These are phyloP conservation scores for Alnus rubra DNA, from an alignment of 306 rosid species.

Conservation along the genomic window DNA sequence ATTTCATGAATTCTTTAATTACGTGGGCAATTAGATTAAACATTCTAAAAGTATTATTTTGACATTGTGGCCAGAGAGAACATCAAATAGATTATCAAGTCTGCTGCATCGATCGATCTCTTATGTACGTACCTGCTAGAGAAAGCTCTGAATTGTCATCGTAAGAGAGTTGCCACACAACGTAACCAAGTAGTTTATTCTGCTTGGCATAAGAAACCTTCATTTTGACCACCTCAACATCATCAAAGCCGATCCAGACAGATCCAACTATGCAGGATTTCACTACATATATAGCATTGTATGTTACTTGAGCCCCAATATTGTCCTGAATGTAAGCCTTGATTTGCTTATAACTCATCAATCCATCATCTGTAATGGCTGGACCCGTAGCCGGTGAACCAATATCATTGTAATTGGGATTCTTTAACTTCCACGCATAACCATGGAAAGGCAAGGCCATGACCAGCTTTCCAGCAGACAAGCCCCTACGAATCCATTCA, in stretches of 20 bases:
- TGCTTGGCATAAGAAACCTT: conserved; percentile 45
- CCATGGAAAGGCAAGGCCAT: conserved; percentile 41
- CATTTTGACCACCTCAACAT: conserved; percentile 32
- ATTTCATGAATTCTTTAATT: neutral
- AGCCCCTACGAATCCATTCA: conserved; percentile 28
- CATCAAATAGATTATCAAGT: neutral
- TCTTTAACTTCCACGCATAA: conserved; percentile 31
- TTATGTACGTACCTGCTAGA: conserved; percentile 26
- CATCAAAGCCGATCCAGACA: conserved; percentile 48
- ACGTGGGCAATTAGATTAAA: too few relatives aligned
- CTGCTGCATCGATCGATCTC: neutral
- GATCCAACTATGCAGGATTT: conserved; percentile 37
- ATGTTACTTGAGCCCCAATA: conserved; percentile 1
- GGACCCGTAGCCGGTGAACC: conserved; percentile 39
- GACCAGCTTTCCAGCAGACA: conserved; percentile 27
- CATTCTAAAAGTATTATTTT: too few relatives aligned
- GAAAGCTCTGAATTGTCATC: conserved; percentile 53
- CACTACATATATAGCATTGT: conserved; percentile 35
- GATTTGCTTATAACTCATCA: conserved; percentile 24
- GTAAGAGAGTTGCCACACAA: conserved; percentile 30
- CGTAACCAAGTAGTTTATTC: conserved; percentile 35
- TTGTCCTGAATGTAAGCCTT: conserved; percentile 6
- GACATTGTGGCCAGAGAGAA: too few relatives aligned
- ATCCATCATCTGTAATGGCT: neutral
- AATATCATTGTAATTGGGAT: conserved; percentile 5